These are phyloP conservation scores for Candida labiduridarum DNA, from an alignment of 1,139 yeast species.

Conservation along the genomic window DNA sequence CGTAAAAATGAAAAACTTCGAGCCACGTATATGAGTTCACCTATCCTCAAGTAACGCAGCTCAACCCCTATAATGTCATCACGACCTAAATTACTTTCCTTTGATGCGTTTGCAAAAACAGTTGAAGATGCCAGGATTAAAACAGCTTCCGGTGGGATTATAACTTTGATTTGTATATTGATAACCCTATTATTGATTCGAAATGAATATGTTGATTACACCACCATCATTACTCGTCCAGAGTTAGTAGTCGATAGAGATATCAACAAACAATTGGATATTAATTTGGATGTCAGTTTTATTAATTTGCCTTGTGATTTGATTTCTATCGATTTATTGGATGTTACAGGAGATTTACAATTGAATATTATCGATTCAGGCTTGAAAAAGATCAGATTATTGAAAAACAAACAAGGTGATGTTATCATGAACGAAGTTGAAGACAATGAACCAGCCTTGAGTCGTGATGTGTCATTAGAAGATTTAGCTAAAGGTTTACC, in stretches of 20 bases:
- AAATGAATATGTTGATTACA: slow-evolving; percentile 78
- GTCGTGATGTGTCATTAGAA: slow-evolving; percentile 31
- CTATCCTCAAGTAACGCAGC: not conserved
- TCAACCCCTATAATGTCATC: slow-evolving; percentile 9
- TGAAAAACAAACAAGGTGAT: slow-evolving; percentile 29
- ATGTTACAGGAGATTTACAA: slow-evolving; percentile 82
- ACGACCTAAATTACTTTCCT: slow-evolving; percentile 57
- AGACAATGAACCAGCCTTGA: slow-evolving; percentile 33
- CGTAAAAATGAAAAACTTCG: not conserved
- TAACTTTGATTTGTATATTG: slow-evolving; percentile 70
- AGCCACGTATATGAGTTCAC: slow-evolving; percentile 7
- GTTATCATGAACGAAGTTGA: slow-evolving; percentile 24
- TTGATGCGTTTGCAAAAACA: slow-evolving; percentile 93
- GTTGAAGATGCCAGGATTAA: slow-evolving; percentile 90
- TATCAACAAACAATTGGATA: slow-evolving; percentile 71
- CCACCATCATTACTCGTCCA: slow-evolving; percentile 67
- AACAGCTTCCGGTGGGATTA: slow-evolving; percentile 87
- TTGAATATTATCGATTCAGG: slow-evolving; percentile 71
- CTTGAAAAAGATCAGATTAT: slow-evolving; percentile 69
- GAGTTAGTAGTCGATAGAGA: slow-evolving; percentile 89
- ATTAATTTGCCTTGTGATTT: slow-evolving; percentile 83
- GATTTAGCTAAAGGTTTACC: slow-evolving; percentile 39
- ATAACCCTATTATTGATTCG: slow-evolving; percentile 65
- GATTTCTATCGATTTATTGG: slow-evolving; percentile 57
- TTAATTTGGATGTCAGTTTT: slow-evolving; percentile 79